Percentiles rank a stretch among this genome's conserved stretches.
Evolutionary conservation across 1,284 basidiomycete species (phyloP).

Genomic region (Tranzscheliella williamsii): DNA sequence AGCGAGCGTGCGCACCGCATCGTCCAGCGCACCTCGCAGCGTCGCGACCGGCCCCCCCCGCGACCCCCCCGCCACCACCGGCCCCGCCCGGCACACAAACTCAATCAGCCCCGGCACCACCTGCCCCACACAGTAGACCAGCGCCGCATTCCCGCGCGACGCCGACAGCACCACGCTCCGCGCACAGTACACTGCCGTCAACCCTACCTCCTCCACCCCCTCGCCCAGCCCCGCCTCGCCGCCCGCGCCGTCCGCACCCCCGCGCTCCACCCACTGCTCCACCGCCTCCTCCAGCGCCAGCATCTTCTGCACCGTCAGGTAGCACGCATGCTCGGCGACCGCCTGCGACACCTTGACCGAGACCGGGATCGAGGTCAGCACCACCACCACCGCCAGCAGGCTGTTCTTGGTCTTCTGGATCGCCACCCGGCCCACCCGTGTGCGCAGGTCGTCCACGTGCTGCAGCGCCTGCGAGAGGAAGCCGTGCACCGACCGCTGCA

Average conservation of each 20-base stretch:
- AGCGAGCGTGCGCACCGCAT: slow-evolving; percentile 79
- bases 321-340: slow-evolving; percentile 81
- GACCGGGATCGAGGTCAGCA: slow-evolving; percentile 78
- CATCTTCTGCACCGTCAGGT: slow-evolving; percentile 75
- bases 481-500: slow-evolving; percentile 73
- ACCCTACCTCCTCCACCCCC: slow-evolving; percentile 66
- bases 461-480: slow-evolving; percentile 80
- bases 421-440: slow-evolving; percentile 71
- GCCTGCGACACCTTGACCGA: slow-evolving; percentile 72
- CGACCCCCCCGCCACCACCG: slow-evolving; percentile 5
- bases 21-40: slow-evolving; percentile 69
- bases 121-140: slow-evolving; percentile 74
- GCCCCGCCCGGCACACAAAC: slow-evolving; percentile 69
- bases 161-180: slow-evolving; percentile 69
- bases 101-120: slow-evolving; percentile 79
- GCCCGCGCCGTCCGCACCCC: not conserved
- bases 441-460: slow-evolving; percentile 82
- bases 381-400: slow-evolving; percentile 79
- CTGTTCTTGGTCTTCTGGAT: slow-evolving; percentile 87
- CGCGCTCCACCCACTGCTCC: slow-evolving; percentile 20
- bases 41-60: slow-evolving; percentile 57
- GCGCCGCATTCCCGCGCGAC: slow-evolving; percentile 67
- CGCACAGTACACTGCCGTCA: slow-evolving; percentile 86
- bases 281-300: slow-evolving; percentile 69
- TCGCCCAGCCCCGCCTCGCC: slow-evolving; percentile 54